Evolutionary conservation across 768 basidiomycete species (phyloP).

Genomic region (Phylloporus sp.): DNA sequence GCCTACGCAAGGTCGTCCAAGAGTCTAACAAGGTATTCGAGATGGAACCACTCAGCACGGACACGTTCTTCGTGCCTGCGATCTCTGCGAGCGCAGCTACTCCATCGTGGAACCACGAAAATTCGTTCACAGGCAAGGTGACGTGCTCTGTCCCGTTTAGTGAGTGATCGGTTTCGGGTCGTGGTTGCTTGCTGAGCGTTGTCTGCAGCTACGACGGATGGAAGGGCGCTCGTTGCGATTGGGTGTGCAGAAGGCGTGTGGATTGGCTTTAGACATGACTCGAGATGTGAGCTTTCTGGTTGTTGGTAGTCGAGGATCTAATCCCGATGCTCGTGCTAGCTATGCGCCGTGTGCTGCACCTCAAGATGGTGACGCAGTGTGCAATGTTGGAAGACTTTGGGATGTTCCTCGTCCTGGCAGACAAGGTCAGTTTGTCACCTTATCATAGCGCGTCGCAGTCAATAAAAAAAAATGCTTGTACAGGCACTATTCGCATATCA

Average conservation of each 20-base stretch:
- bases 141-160: slow-evolving; percentile 96
- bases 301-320: neutral
- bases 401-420: slow-evolving; percentile 91
- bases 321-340: slow-evolving; percentile 40
- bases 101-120: slow-evolving; percentile 65
- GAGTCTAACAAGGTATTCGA: slow-evolving; percentile 96
- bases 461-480: neutral
- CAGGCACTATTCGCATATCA: slow-evolving; percentile 90
- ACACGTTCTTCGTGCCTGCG: slow-evolving; percentile 80
- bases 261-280: slow-evolving; percentile 89
- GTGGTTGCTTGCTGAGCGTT: slow-evolving; percentile 7
- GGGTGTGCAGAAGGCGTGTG: slow-evolving; percentile 95
- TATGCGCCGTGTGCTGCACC: slow-evolving; percentile 87
- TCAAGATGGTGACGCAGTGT: slow-evolving; percentile 92
- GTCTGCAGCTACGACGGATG: slow-evolving; percentile 68
- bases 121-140: slow-evolving; percentile 73
- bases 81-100: slow-evolving; percentile 41
- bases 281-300: slow-evolving; percentile 50
- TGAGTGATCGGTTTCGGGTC: slow-evolving; percentile 23
- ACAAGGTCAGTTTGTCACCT: slow-evolving; percentile 52
- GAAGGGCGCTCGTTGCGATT: slow-evolving; percentile 82
- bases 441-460: neutral
- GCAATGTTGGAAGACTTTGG: slow-evolving; percentile 96
- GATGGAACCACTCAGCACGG: slow-evolving; percentile 80
- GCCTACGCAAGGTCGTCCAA: slow-evolving; percentile 77